These are phyloP conservation scores for Thuja plicata DNA, from an alignment of 83 land plant species.

Conservation along the genomic window DNA sequence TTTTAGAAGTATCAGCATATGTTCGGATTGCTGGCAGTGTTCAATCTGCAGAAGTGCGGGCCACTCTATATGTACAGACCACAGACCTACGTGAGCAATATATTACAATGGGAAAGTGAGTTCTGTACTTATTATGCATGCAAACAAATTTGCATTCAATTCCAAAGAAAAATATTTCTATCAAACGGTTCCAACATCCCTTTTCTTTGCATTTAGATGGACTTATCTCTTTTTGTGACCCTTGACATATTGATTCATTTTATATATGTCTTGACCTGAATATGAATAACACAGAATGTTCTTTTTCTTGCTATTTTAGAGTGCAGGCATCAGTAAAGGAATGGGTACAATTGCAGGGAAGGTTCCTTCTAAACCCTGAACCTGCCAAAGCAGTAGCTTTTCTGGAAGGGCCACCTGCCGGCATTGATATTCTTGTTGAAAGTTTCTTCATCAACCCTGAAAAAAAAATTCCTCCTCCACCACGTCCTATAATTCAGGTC, in stretches of 20 bases:
- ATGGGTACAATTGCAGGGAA: slow-evolving; percentile 69
- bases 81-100: slow-evolving; percentile 71
- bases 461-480: slow-evolving; percentile 46
- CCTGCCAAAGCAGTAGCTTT: slow-evolving; percentile 61
- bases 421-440: slow-evolving; percentile 79
- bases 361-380: slow-evolving; percentile 49
- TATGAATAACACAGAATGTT: not conserved
- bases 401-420: slow-evolving; percentile 93
- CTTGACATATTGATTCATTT: not conserved
- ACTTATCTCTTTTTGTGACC: not conserved
- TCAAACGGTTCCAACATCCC: not conserved
- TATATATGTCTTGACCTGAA: not conserved
- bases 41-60: slow-evolving; percentile 57
- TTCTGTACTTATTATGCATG: slow-evolving; percentile 11
- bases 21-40: slow-evolving; percentile 72
- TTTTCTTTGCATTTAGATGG: not conserved
- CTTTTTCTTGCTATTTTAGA: slow-evolving; percentile 16
- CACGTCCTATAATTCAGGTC: slow-evolving; percentile 56
- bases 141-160: slow-evolving; percentile 1
- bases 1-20: slow-evolving; percentile 71
- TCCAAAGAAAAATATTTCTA: not conserved
- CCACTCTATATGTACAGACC: slow-evolving; percentile 70
- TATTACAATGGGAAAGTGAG: slow-evolving; percentile 80
- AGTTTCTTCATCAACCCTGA: slow-evolving; percentile 64
- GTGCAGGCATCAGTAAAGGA: slow-evolving; percentile 43